phyloP scores from a whole-genome alignment of 352 stramenopile species.

The Pythium insidiosum region DNA sequence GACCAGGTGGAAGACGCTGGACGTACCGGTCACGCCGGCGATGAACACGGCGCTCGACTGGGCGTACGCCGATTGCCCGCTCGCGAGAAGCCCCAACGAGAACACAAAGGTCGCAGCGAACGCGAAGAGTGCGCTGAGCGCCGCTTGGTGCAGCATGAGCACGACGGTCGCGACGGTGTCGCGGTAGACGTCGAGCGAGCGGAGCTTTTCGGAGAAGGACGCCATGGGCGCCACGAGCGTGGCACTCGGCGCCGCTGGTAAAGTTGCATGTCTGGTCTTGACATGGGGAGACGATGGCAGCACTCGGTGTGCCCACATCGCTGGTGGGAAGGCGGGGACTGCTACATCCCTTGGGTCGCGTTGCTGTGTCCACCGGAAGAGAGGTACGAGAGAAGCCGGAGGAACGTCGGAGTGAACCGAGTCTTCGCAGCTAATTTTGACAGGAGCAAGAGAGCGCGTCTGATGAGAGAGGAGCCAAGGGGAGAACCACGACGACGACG shows the following conservation, averaged over 20 bases:
- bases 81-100: constrained; percentile 5
- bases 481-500: neutral
- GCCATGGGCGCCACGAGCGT: too few relatives aligned
- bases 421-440: neutral
- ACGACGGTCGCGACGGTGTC: constrained; percentile 1
- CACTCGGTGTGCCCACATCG: too few relatives aligned
- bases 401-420: too few relatives aligned
- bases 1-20: neutral
- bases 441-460: neutral
- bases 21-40: constrained; percentile 1
- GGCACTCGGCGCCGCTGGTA: too few relatives aligned
- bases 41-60: constrained; percentile 8
- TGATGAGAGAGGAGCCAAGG: neutral
- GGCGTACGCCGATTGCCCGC: neutral
- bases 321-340: too few relatives aligned
- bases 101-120: constrained; percentile 1
- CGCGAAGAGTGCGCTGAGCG: constrained; percentile 2
- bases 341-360: too few relatives aligned
- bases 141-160: constrained; percentile 2
- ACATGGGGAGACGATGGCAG: too few relatives aligned
- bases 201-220: too few relatives aligned
- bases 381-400: too few relatives aligned
- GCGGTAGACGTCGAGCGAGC: too few relatives aligned
- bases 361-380: too few relatives aligned
- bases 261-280: too few relatives aligned